Evolutionary conservation across 2,329 filamentous ascomycete genomes (phyloP).

Genomic region (Epichloe glyceriae): DNA sequence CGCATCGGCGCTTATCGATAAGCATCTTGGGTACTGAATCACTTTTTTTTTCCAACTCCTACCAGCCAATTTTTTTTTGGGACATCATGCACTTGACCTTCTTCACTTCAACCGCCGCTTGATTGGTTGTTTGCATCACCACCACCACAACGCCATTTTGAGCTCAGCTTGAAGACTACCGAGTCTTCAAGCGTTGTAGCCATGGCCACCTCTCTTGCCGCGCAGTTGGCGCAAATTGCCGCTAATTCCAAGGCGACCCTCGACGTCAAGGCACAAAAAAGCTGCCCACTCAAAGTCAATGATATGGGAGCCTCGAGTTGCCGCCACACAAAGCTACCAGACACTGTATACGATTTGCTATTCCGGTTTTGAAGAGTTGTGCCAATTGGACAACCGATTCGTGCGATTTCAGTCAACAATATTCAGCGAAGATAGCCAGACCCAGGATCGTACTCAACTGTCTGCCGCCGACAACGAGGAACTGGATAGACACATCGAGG

Average conservation of each 20-base stretch:
- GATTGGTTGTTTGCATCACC: not conserved
- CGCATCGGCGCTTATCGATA: not conserved
- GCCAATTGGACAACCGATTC: slow-evolving; percentile 73
- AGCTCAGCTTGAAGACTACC: slow-evolving; percentile 2
- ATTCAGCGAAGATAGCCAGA: slow-evolving; percentile 88
- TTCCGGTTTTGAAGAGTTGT: slow-evolving; percentile 85
- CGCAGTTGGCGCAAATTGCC: slow-evolving; percentile 88
- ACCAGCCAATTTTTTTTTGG: slow-evolving; percentile 5
- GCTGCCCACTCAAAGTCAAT: slow-evolving; percentile 86
- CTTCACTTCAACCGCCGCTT: not conserved
- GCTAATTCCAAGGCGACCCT: slow-evolving; percentile 81
- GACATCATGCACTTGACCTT: not conserved
- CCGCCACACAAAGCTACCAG: slow-evolving; percentile 80
- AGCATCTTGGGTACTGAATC: not conserved
- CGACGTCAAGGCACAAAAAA: slow-evolving; percentile 87
- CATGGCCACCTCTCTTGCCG: slow-evolving; percentile 79
- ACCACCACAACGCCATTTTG: not conserved
- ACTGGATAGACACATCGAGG: slow-evolving; percentile 63
- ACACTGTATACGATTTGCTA: slow-evolving; percentile 75
- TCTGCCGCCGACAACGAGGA: slow-evolving; percentile 69
- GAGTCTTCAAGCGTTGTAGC: slow-evolving; percentile 12
- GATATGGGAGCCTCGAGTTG: slow-evolving; percentile 78
- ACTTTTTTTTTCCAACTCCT: slow-evolving; percentile 6
- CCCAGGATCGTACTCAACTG: slow-evolving; percentile 77
- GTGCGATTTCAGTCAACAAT: slow-evolving; percentile 59